Conservation (phyloP, 345 rosid genomes). For the Brassica juncea region DNA sequence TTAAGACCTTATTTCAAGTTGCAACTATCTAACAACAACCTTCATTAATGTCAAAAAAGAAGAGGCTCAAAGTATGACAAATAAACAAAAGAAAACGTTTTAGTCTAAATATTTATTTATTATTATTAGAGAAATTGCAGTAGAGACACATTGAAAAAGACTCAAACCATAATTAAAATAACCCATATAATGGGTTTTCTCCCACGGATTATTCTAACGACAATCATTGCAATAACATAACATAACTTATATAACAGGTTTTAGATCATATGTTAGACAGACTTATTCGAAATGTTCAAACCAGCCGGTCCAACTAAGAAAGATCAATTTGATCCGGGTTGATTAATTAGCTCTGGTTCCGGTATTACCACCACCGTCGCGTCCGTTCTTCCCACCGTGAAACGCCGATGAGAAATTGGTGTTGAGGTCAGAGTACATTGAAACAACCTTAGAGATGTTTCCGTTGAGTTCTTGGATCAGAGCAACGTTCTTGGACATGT, state of each 20-base stretch:
- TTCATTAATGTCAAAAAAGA: constrained; percentile 20
- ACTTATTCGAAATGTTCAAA: constrained; percentile 22
- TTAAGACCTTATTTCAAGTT: constrained; percentile 17
- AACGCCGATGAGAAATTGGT: constrained; percentile 51
- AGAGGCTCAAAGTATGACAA: not conserved
- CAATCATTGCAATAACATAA: constrained; percentile 34
- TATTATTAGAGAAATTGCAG: constrained; percentile 36
- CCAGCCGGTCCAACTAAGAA: constrained; percentile 32
- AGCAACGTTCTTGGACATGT: constrained; percentile 90
- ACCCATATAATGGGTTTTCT: constrained; percentile 37
- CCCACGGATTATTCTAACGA: constrained; percentile 43
- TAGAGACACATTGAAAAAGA: constrained; percentile 33
- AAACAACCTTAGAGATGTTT: constrained; percentile 77
- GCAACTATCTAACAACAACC: constrained; percentile 29
- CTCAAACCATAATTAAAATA: constrained; percentile 41
- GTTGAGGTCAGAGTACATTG: constrained; percentile 67
- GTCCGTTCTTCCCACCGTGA: constrained; percentile 42
- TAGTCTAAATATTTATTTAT: not conserved
- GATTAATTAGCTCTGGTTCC: constrained; percentile 37
- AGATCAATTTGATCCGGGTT: constrained; percentile 23
- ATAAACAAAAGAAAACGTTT: not conserved
- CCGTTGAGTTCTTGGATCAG: constrained; percentile 83
- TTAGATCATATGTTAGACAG: constrained; percentile 23
- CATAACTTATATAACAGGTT: not conserved
- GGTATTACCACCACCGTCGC: constrained; percentile 25